Percentiles rank a stretch among this genome's conserved stretches.
Evolutionary conservation across 768 basidiomycete species (phyloP).

Genomic region (Termitomyces sp.): DNA sequence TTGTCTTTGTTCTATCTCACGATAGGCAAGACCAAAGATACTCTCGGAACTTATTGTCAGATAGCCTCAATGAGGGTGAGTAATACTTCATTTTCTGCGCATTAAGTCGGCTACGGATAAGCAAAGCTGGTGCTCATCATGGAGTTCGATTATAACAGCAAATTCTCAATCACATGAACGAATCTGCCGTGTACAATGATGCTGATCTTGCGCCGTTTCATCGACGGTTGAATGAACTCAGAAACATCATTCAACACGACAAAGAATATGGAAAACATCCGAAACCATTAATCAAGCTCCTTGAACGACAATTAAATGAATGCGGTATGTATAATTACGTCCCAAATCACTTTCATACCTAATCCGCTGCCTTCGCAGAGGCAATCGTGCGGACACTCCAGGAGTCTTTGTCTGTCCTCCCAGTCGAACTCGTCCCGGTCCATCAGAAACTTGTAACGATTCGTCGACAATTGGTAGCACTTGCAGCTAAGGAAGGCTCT

Average conservation of each 20-base stretch:
- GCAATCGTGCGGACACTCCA: conserved; percentile 72
- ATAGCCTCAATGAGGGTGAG: conserved; percentile 94
- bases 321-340: conserved; percentile 61
- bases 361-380: conserved; percentile 40
- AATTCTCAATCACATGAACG: conserved; percentile 94
- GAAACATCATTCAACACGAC: conserved; percentile 82
- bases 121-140: conserved; percentile 11
- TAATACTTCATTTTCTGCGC: conserved; percentile 16
- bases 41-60: conserved; percentile 93
- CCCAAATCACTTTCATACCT: neutral
- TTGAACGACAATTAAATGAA: conserved; percentile 87
- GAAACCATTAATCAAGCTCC: conserved; percentile 79
- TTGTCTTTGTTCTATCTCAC: conserved; percentile 97
- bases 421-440: conserved; percentile 84
- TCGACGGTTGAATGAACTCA: conserved; percentile 72
- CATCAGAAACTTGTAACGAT: conserved; percentile 87
- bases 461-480: conserved; percentile 81
- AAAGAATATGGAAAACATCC: conserved; percentile 78
- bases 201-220: conserved; percentile 86
- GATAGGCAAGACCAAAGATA: conserved; percentile 92
- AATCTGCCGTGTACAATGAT: conserved; percentile 92
- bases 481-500: conserved; percentile 83
- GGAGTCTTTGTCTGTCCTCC: conserved; percentile 81
- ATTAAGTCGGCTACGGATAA: conserved; percentile 1
- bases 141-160: conserved; percentile 47